These are phyloP conservation scores for Phytopythium montanum DNA, from an alignment of 352 stramenopile genomes.

Conservation along the genomic window DNA sequence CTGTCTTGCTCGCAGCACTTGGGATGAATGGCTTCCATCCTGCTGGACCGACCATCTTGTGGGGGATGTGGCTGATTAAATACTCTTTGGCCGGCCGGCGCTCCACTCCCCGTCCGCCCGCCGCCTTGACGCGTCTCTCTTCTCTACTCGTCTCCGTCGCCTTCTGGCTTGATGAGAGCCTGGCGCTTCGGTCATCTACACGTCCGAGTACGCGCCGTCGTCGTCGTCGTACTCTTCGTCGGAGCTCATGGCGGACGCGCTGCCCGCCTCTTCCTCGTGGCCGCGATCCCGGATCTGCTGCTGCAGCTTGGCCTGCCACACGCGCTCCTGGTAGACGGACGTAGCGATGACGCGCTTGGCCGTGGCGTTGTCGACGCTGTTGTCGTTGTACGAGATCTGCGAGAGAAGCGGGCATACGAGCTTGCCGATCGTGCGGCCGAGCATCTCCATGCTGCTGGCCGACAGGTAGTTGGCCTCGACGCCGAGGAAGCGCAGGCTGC, in stretches of 20 bases:
- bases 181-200: conserved; percentile 9
- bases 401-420: conserved; percentile 70
- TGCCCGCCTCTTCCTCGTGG: conserved; percentile 21
- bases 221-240: conserved; percentile 20
- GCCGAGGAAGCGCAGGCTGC: conserved; percentile 63
- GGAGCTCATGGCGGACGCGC: conserved; percentile 17
- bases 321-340: conserved; percentile 72
- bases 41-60: neutral
- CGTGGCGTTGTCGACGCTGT: conserved; percentile 68
- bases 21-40: no score
- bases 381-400: conserved; percentile 88
- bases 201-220: conserved; percentile 25
- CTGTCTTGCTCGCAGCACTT: no score
- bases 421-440: conserved; percentile 78
- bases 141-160: neutral
- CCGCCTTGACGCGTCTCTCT: neutral
- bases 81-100: no score
- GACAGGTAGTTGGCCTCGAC: conserved; percentile 88
- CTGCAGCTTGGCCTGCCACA: conserved; percentile 48
- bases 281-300: conserved; percentile 40
- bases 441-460: conserved; percentile 81
- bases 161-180: neutral
- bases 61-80: neutral
- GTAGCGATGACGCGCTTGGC: conserved; percentile 77
- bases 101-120: neutral